phyloP scores from a whole-genome alignment of 805 yeast species.

The Myxozyma udenii region DNA sequence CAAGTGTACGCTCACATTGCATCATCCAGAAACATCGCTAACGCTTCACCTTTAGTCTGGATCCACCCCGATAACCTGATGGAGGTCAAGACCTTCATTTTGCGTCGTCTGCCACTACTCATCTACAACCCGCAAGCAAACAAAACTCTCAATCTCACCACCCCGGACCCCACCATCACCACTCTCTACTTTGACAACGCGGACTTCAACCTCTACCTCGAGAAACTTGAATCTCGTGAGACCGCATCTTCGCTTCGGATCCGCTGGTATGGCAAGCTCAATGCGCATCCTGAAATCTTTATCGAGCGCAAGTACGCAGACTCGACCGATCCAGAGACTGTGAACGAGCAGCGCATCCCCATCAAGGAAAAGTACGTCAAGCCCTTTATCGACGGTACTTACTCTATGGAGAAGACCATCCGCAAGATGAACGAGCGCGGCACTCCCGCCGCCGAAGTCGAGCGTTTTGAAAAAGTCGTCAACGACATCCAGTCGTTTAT shows the following conservation, averaged over 20 bases:
- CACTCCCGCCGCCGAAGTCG: slow-evolving; percentile 47
- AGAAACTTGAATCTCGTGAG: slow-evolving; percentile 53
- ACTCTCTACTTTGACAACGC: slow-evolving; percentile 84
- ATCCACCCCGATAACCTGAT: slow-evolving; percentile 92
- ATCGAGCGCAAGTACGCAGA: slow-evolving; percentile 73
- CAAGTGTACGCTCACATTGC: slow-evolving; percentile 30
- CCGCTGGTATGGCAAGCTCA: slow-evolving; percentile 85
- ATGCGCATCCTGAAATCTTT: slow-evolving; percentile 70
- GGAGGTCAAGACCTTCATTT: slow-evolving; percentile 95
- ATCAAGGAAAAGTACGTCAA: slow-evolving; percentile 81
- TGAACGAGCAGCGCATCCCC: slow-evolving; percentile 55
- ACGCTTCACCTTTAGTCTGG: slow-evolving; percentile 78
- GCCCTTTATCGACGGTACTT: slow-evolving; percentile 59
- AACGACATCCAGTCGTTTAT: slow-evolving; percentile 63
- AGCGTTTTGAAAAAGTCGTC: slow-evolving; percentile 53
- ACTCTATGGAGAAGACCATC: slow-evolving; percentile 50
- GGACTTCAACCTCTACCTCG: slow-evolving; percentile 79
- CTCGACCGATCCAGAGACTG: slow-evolving; percentile 33
- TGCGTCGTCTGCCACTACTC: slow-evolving; percentile 88
- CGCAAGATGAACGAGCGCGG: slow-evolving; percentile 64
- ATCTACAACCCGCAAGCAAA: slow-evolving; percentile 58
- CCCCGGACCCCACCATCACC: slow-evolving; percentile 75
- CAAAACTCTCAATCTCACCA: slow-evolving; percentile 38
- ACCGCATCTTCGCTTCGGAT: slow-evolving; percentile 70
- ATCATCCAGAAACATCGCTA: too few species aligned